phyloP scores from a whole-genome alignment of 495 filamentous ascomycete species.

The Penicillium cataractarum region DNA sequence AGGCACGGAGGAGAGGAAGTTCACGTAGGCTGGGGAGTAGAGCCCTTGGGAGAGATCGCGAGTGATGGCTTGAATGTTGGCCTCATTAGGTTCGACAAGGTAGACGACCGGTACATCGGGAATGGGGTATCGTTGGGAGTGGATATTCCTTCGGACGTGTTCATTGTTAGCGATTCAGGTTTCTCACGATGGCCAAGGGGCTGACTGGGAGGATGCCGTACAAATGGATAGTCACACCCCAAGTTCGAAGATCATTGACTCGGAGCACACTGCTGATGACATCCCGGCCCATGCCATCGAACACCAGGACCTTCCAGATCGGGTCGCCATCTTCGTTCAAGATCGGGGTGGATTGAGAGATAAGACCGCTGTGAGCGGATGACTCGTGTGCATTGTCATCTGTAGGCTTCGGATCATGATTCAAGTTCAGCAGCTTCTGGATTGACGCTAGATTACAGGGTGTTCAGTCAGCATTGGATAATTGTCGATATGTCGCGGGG shows the following conservation, averaged over 20 bases:
- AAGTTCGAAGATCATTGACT: conserved; percentile 87
- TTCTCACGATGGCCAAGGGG: neutral
- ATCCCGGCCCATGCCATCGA: conserved; percentile 70
- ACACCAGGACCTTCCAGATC: conserved; percentile 74
- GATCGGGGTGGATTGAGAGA: conserved; percentile 75
- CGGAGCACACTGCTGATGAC: conserved; percentile 91
- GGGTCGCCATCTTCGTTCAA: conserved; percentile 85
- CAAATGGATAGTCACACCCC: conserved; percentile 98
- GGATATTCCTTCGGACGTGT: conserved; percentile 64
- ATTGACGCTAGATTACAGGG: conserved; percentile 69
- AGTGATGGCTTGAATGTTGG: conserved; percentile 83
- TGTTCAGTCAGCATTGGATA: conserved; percentile 34
- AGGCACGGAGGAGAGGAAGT: conserved; percentile 94
- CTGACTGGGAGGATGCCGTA: conserved; percentile 37
- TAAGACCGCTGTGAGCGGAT: conserved; percentile 57
- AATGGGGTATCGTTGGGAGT: conserved; percentile 82
- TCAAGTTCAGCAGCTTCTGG: conserved; percentile 94
- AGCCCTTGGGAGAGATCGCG: conserved; percentile 82
- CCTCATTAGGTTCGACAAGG: conserved; percentile 82
- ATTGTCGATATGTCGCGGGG: conserved; percentile 12
- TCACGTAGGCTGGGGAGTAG: conserved; percentile 94
- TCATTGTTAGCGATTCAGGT: conserved; percentile 19
- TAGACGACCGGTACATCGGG: conserved; percentile 97
- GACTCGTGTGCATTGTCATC: conserved; percentile 59
- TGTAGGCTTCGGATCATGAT: conserved; percentile 65